Evolutionary conservation across 352 stramenopile genomes (phyloP), one percentile per base, ranked within the genome.

Genomic region (Pythium inflatum): DNA sequence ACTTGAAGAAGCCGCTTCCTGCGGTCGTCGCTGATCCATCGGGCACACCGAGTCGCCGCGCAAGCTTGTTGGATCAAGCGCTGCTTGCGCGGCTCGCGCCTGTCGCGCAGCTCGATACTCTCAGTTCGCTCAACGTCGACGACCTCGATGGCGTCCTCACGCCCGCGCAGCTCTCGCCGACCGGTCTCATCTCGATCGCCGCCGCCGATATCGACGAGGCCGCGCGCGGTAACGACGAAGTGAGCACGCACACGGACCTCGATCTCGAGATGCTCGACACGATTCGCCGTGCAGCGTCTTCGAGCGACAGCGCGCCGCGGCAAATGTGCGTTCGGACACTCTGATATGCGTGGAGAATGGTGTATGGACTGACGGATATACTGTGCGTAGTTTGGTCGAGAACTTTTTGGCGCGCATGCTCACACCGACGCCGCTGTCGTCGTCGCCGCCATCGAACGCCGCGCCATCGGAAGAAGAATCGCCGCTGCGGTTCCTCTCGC

Each of bases 171-270:
- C 68, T 94, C 62, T 93, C 85, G 45, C 87, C 87, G 22, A 75
- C 83, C 13, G 87, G 87, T 0, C 76, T 94, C 34, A 94, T 94
- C 58, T 94, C 87, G 8, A 93, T 94, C 58, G 87, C 87, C 45
- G 87, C 87, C 5, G 87, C 87, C 4, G 87, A 94, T 61, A 91
- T 94, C 51, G 87, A 94, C 62, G 83, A 94, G 54, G 83, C 85
- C 7, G 62, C 77, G 33, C 75, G 65, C 3, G 61, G 53, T 68
- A 78, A 30, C 69, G 78, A 33, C 11, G 41, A 34, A 40, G 68
- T 63, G 9, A 49, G 73, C 16, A 56, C 74, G 27, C 82, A 83
- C 58, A 75, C 78, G 3, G 80, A 89, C 18, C 65, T 93, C 45
- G 84, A 93, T 60, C 78, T 81, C 67, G 83, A 82, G 16, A 87